Conservation (phyloP, 2,329 filamentous ascomycete genomes). For the Xylogone sp. region DNA sequence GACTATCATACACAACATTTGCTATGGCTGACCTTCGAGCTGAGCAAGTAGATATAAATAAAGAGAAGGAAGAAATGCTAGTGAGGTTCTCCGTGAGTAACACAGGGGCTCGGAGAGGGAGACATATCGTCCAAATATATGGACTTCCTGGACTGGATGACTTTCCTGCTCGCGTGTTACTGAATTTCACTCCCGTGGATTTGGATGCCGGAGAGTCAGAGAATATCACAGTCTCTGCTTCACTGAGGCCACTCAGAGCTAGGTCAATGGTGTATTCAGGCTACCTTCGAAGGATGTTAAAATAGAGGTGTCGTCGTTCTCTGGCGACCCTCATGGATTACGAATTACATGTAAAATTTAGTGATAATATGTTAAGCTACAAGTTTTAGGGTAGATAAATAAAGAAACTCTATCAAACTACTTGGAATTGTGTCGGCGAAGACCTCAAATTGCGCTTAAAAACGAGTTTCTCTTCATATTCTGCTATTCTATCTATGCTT, state of each 20-base stretch:
- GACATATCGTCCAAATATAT: slow-evolving; percentile 1
- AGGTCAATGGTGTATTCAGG: neutral
- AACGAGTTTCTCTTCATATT: too few species aligned
- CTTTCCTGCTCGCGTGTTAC: neutral
- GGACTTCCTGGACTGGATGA: neutral
- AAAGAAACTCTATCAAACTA: too few species aligned
- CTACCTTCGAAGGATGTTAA: neutral
- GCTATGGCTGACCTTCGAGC: neutral
- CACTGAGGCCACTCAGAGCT: slow-evolving; percentile 1
- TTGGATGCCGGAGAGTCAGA: neutral
- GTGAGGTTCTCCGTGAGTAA: neutral
- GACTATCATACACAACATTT: slow-evolving; percentile 52
- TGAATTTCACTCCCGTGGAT: neutral
- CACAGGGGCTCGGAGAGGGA: neutral
- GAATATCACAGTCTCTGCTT: neutral
- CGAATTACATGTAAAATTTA: neutral
- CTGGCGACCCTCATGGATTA: neutral
- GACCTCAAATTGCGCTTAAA: too few species aligned
- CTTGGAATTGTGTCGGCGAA: too few species aligned
- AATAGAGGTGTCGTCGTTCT: neutral
- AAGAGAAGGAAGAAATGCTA: neutral
- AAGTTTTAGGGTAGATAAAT: too few species aligned
- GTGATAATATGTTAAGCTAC: too few species aligned
- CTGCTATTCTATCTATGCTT: too few species aligned
- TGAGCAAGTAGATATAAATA: neutral